Evolutionary conservation across 805 yeast species (phyloP).

Genomic region (Debaryomyces hansenii): DNA sequence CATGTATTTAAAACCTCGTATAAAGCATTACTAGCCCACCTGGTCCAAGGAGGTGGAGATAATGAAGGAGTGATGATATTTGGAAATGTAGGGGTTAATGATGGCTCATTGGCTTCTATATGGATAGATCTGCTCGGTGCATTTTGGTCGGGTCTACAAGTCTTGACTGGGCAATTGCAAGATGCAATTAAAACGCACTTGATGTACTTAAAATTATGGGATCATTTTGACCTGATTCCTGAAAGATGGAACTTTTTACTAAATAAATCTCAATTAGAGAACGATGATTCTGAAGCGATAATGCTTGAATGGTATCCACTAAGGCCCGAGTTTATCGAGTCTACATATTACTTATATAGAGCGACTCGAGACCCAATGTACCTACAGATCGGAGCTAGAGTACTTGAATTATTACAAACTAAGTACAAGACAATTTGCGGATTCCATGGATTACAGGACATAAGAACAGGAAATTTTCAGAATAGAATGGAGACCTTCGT

Average conservation of each 20-base stretch:
- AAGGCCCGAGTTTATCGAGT: constrained; percentile 89
- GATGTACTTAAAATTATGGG: constrained; percentile 75
- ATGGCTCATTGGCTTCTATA: constrained; percentile 49
- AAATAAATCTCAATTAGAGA: constrained; percentile 1
- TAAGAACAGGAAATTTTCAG: constrained; percentile 60
- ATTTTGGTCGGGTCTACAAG: constrained; percentile 85
- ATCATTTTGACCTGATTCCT: constrained; percentile 76
- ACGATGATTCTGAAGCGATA: constrained; percentile 22
- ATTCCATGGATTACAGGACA: constrained; percentile 71
- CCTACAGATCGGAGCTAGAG: constrained; percentile 68
- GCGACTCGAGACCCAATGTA: constrained; percentile 88
- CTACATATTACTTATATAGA: constrained; percentile 77
- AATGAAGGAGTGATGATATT: constrained; percentile 38
- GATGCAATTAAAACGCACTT: constrained; percentile 65
- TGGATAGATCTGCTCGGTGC: constrained; percentile 91
- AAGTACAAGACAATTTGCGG: constrained; percentile 70
- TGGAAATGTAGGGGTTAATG: constrained; percentile 56
- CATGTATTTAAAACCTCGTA: constrained; percentile 48
- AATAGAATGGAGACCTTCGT: constrained; percentile 93
- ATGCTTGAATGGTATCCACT: constrained; percentile 88
- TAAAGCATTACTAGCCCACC: constrained; percentile 49
- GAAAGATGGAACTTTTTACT: constrained; percentile 69
- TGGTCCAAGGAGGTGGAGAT: constrained; percentile 31
- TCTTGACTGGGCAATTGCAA: constrained; percentile 68
- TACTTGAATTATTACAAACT: constrained; percentile 54